Evolutionary conservation across 148 eudicot genomes (phyloP).

Genomic region (Persicaria maculosa): DNA sequence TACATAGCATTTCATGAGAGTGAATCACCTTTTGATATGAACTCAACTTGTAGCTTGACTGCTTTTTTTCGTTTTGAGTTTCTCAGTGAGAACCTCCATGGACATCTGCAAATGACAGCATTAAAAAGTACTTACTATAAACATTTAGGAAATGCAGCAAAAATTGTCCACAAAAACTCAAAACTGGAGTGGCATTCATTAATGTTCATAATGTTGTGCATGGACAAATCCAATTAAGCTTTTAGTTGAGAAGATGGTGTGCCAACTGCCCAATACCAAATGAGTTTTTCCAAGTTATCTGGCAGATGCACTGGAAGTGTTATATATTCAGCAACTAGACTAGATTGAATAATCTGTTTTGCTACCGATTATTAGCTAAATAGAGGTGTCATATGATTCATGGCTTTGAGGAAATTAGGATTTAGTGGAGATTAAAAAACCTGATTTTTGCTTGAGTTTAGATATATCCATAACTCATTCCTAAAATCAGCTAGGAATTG

Average conservation of each 20-base stretch:
- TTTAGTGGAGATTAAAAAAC: neutral
- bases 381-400: neutral
- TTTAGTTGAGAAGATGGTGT: too few relatives aligned
- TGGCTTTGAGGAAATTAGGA: neutral
- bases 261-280: too few relatives aligned
- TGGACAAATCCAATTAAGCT: neutral
- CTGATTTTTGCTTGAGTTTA: neutral
- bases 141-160: neutral
- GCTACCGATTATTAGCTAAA: neutral
- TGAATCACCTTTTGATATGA: neutral
- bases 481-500: neutral
- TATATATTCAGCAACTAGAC: neutral
- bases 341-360: neutral
- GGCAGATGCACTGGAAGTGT: neutral
- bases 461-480: neutral
- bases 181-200: neutral
- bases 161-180: neutral
- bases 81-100: neutral
- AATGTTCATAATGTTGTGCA: neutral
- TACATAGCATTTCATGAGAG: neutral
- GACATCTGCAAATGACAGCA: neutral
- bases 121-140: neutral
- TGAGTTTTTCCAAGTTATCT: neutral
- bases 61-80: neutral
- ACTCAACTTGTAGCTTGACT: neutral